Base-by-base conservation (phyloP, 2,329 filamentous ascomycete species). In the Penicillium sp. region DNA sequence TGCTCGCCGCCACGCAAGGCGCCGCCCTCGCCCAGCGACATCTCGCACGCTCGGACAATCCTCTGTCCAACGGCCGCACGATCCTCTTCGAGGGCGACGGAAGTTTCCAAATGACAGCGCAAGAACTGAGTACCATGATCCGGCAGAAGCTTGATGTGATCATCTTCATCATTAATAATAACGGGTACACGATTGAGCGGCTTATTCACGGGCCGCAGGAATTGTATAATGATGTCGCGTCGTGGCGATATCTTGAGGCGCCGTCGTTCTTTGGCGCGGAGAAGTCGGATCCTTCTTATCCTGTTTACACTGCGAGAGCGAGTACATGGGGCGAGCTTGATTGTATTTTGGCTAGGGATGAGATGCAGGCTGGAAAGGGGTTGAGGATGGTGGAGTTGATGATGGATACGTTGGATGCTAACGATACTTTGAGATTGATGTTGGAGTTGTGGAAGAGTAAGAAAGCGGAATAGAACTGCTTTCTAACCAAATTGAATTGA, bases 31-130 rank as follows among this genome's bases (percentile, higher is more conserved):
- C 59, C 6, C 47, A 47, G 3, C 54, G 54, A 17, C 39, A 61
- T 10, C 41, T 58, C 14, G 5, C 15, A 2, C 4, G 15, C 8
- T 54, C 25, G 6, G 4, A 17, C 5, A 10, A 43, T 12, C 20
- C 52, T 38, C 54, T 55, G 8, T 38, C 62, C 1, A 22, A 56
- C 1, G 53, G 62, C 8, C 79, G 91, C 63, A 90, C 89, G 0
- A 87, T 96, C 50, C 80, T 96, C 37, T 91, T 96, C 71, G 90
- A 91, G 15, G 92, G 92, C 14, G 92, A 96, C 71, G 92, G 92
- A 15, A 90, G 87, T 47, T 88, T 96, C 78, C 91, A 96, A 74
- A 82, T 96, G 59, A 94, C 91, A 0, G 89, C 84, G 0, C 92
- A 96, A 73, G 92, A 94, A 76, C 74, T 96, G 63, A 89, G 86